Evolutionary conservation across 2,329 filamentous ascomycete genomes (phyloP).

Genomic region (Clarireedia paspali): DNA sequence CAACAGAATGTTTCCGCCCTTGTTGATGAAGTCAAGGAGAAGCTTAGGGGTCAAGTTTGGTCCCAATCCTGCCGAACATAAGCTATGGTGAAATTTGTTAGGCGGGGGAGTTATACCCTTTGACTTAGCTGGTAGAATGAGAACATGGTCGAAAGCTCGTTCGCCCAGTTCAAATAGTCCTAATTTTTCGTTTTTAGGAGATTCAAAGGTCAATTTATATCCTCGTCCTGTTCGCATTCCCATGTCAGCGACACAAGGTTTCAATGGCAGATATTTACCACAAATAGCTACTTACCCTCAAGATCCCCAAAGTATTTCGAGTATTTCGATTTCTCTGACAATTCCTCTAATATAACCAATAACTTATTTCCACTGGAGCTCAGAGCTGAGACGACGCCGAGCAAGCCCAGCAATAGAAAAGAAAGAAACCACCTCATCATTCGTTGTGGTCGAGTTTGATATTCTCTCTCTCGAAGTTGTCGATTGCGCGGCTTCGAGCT

Average conservation of each 20-base stretch:
- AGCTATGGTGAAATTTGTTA: conserved; percentile 10
- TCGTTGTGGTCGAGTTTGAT: conserved; percentile 19
- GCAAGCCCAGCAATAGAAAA: conserved; percentile 58
- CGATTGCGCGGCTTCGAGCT: conserved; percentile 23
- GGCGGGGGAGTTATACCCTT: conserved; percentile 56
- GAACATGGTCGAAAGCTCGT: conserved; percentile 81
- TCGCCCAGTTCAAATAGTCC: conserved; percentile 80
- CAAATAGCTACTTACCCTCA: conserved; percentile 44
- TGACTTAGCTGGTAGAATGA: conserved; percentile 80
- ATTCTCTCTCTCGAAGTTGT: conserved; percentile 9
- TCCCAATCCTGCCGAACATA: conserved; percentile 58
- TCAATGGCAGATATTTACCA: background rate
- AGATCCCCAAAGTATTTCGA: conserved; percentile 72
- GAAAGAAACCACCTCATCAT: conserved; percentile 69
- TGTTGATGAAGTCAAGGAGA: conserved; percentile 86
- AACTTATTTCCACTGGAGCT: conserved; percentile 75
- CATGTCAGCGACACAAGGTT: conserved; percentile 8
- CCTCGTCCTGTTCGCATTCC: conserved; percentile 58
- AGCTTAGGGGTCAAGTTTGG: conserved; percentile 79
- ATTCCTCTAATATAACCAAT: conserved; percentile 79
- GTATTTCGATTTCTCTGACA: conserved; percentile 72
- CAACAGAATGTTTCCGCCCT: conserved; percentile 83
- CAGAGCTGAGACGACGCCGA: conserved; percentile 62
- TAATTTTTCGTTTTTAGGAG: conserved; percentile 71
- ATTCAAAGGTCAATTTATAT: conserved; percentile 72